Evolutionary conservation across 2,329 filamentous ascomycete genomes (phyloP), one percentile per base, ranked within the genome.

Genomic region (Sporothrix curviconia): DNA sequence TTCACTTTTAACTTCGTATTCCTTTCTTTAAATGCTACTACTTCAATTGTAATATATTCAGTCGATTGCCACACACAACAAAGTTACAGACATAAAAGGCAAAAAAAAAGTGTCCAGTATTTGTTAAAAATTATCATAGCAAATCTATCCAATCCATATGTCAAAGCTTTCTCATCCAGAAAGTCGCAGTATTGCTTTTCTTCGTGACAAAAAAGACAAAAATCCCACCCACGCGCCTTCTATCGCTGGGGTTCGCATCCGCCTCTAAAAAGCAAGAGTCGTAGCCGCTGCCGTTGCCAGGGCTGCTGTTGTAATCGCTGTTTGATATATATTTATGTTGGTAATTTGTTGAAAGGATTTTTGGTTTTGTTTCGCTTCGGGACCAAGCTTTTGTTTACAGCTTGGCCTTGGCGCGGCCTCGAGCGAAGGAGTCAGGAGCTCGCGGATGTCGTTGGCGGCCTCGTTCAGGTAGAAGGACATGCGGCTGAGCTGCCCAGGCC

Each of bases 381-480:
- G 24, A 14, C 25, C 15, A 8, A 32, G 3, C 15, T 5, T 7
- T 9, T 7, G 11, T 34, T 25, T 90, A 96, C 71, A 96, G 75
- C 81, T 96, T 96, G 25, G 92, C 84, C 81, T 95, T 95, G 64
- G 15, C 7, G n/a, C n/a, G 11, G 88, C 71, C 72, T 92, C 85
- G 44, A 96, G 73, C 47, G 89, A 90, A 22, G 90, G 87, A 67
- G 89, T 75, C 71, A 99, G 82, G 55, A 99, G 74, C 65, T 96
- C 92, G 63, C 92, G 82, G 70, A 99, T 84, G 63, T 99, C 94
- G 61, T 84, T 82, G 1, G 92, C 94, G 0, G 94, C 92, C 75
- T 99, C 94, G 68, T 91, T 95, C 64, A 99, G 78, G 75, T 90
- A 99, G 79, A 92, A 89, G 74, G 89, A 94, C 92, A 99, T 96